Base-by-base conservation (phyloP, 768 basidiomycete genomes). In the Hydnomerulius pinastri region DNA sequence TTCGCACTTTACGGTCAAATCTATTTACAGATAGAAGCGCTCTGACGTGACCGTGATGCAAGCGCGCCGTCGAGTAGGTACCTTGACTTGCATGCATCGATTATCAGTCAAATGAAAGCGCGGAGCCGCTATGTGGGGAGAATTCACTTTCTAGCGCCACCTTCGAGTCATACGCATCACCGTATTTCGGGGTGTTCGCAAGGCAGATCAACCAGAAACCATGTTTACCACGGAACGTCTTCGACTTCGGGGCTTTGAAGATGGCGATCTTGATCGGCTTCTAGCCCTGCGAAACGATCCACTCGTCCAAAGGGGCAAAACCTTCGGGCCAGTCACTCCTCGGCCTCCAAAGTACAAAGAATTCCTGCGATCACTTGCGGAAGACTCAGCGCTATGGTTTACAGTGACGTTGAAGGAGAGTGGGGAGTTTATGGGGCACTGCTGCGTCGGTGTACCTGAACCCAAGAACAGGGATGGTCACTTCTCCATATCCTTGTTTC, bases 161-260 rank as follows among this genome's bases (percentile, higher is more conserved):
- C n/a, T n/a, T n/a, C n/a, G n/a, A n/a, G n/a, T n/a, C n/a, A n/a
- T n/a, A n/a, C n/a, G n/a, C n/a, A n/a, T n/a, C n/a, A n/a, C n/a
- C n/a, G n/a, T n/a, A n/a, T n/a, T n/a, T n/a, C n/a, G n/a, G n/a
- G n/a, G n/a, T n/a, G n/a, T n/a, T n/a, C n/a, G n/a, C n/a, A n/a
- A n/a, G n/a, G n/a, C n/a, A n/a, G n/a, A n/a, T n/a, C n/a, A n/a
- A n/a, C n/a, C n/a, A n/a, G n/a, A n/a, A 28, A 8, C 46, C 43
- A 63, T 69, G 63, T 69, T 68, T 49, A 56, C 52, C 45, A 69
- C 69, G 9, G 42, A 63, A 12, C 60, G 43, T 15, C 59, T 66
- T 21, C 43, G 46, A 12, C 63, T 68, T 36, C 61, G 64, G 32
- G 60, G 54, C 7, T 60, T 62, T 38, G 36, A 53, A 21, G 55